Base-by-base conservation (phyloP, 2,329 filamentous ascomycete genomes). In the Calycina herbarum region DNA sequence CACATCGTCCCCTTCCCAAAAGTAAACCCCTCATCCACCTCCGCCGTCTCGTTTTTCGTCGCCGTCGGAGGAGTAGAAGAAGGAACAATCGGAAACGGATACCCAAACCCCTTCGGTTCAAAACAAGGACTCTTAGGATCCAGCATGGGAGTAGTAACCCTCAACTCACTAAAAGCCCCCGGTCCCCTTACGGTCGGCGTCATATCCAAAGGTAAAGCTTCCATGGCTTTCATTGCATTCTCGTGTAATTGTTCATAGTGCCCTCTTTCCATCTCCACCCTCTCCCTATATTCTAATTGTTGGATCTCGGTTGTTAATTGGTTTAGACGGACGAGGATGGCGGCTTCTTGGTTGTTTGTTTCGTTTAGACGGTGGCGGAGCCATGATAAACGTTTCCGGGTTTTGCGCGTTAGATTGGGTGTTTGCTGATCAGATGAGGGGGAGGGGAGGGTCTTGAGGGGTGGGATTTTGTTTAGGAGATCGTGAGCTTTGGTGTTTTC, bases 271-370 rank as follows among this genome's bases (percentile, higher is more conserved):
- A 13, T 38, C 54, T 74, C 73, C 1, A 78, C 72, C 45, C 77
- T 74, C 35, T 70, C 70, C 77, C 77, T 79, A 2, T 78, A 74
- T 61, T 81, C 79, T 2, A 79, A 77, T 48, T 78, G 80, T 68
- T 81, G 79, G 15, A 83, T 79, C 73, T 86, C 83, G 17, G 82
- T 73, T 40, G 80, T 77, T 15, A 87, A 69, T 65, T 86, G 83
- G 13, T 79, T 76, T n/a, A 87, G 75, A 2, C 83, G 77, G 17
- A 76, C 65, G 48, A 82, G 73, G 6, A 85, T 79, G 17, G 76
- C 69, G 62, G 76, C 79, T 70, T 86, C 81, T 69, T 85, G 81
- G 62, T 79, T 76, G 2, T 79, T 79, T 0, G 78, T 79, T 56
- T 81, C 77, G n/a, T 75, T 71, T 38, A 86, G 78, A 65, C 79